These are phyloP conservation scores for Calonectria crousiana DNA, from an alignment of 2,329 filamentous ascomycete genomes.

Conservation along the genomic window DNA sequence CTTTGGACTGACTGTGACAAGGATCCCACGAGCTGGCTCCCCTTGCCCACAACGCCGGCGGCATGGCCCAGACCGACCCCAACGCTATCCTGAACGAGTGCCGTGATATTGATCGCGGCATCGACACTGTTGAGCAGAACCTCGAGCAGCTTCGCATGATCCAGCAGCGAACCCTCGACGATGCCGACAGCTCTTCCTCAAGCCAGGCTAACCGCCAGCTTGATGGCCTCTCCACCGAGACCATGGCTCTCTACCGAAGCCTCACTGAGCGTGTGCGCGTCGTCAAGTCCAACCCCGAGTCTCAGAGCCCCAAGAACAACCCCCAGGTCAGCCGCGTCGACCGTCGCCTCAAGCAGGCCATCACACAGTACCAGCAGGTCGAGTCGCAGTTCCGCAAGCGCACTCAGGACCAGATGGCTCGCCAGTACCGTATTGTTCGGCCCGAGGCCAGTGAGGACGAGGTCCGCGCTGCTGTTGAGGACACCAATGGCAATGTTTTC, in stretches of 20 bases:
- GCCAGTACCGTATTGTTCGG: slow-evolving; percentile 91
- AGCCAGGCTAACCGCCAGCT: slow-evolving; percentile 77
- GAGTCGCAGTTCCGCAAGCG: slow-evolving; percentile 86
- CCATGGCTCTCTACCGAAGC: slow-evolving; percentile 84
- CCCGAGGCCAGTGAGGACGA: slow-evolving; percentile 85
- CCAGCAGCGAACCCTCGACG: slow-evolving; percentile 79
- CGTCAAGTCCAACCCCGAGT: slow-evolving; percentile 86
- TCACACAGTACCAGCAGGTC: slow-evolving; percentile 83
- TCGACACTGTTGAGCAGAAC: slow-evolving; percentile 79
- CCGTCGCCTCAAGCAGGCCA: slow-evolving; percentile 82
- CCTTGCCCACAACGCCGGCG: slow-evolving; percentile 64
- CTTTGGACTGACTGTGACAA: not conserved
- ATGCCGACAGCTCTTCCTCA: slow-evolving; percentile 77
- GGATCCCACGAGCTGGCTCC: slow-evolving; percentile 75
- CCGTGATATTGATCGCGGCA: slow-evolving; percentile 80
- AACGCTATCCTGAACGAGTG: slow-evolving; percentile 89
- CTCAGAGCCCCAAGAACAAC: slow-evolving; percentile 78
- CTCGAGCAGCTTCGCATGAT: slow-evolving; percentile 78
- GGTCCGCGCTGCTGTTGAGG: slow-evolving; percentile 81
- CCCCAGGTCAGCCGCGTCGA: slow-evolving; percentile 87
- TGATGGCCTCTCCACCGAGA: slow-evolving; percentile 79
- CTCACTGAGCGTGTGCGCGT: slow-evolving; percentile 83
- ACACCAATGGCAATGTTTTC: slow-evolving; percentile 84
- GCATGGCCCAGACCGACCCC: slow-evolving; percentile 67
- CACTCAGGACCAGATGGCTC: slow-evolving; percentile 84